Conservation (phyloP, 1,284 basidiomycete species). For the Trichosporon inkin region DNA sequence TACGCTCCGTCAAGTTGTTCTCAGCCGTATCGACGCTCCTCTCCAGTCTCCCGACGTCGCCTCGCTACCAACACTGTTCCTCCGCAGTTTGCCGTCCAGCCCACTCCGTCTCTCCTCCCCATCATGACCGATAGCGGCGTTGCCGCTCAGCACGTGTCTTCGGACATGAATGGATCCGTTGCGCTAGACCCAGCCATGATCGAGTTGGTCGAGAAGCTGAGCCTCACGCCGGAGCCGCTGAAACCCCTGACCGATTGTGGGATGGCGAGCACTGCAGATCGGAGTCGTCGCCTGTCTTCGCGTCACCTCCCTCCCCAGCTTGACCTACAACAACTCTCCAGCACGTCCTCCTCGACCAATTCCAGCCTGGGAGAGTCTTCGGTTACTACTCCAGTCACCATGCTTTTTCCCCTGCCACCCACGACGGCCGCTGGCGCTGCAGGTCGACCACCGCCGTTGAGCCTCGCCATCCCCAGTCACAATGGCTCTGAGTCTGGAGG, state of each 20-base stretch:
- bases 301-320: background rate
- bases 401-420: background rate
- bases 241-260: background rate
- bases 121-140: background rate
- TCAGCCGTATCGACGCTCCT: too few species aligned
- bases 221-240: constrained; percentile 3
- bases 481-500: background rate
- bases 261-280: background rate
- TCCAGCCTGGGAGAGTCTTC: background rate
- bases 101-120: background rate
- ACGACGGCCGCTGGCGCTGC: background rate
- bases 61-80: background rate
- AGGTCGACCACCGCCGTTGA: background rate
- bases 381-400: background rate
- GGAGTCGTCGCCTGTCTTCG: background rate
- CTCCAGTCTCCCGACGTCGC: background rate
- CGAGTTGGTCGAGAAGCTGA: constrained; percentile 4
- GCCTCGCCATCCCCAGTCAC: background rate
- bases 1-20: too few species aligned
- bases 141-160: background rate
- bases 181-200: constrained; percentile 2
- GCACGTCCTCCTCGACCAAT: constrained; percentile 3
- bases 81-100: background rate
- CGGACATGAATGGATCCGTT: background rate
- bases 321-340: constrained; percentile 1